Percentiles rank a stretch among this genome's conserved stretches.
Conservation (phyloP, 352 stramenopile species). For the Globisporangium alternatum region DNA sequence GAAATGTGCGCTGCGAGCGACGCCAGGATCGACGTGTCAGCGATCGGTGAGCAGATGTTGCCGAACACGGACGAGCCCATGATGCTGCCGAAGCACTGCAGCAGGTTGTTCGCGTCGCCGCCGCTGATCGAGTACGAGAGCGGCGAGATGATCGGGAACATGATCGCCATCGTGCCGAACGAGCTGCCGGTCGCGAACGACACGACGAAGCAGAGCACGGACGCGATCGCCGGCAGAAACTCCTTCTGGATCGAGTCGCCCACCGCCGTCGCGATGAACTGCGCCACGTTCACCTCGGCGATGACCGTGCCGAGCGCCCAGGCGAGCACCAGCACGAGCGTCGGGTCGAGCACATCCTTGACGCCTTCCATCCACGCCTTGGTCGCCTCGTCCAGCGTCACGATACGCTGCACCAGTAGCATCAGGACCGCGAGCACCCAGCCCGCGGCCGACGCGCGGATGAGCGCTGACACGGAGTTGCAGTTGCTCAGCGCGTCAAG, state of each 20-base stretch:
- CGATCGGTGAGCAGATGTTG: constrained; percentile 90
- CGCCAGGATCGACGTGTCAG: constrained; percentile 91
- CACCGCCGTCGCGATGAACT: constrained; percentile 78
- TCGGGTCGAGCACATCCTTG: constrained; percentile 90
- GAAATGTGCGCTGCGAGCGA: constrained; percentile 74
- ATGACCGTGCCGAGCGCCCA: constrained; percentile 89
- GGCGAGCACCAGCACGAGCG: constrained; percentile 86
- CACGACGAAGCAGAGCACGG: constrained; percentile 85
- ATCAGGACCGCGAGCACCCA: constrained; percentile 73
- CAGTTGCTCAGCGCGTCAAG: constrained; percentile 78
- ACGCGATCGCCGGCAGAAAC: constrained; percentile 78
- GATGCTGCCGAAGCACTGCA: constrained; percentile 87
- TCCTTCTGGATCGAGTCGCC: constrained; percentile 71
- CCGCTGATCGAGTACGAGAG: constrained; percentile 82
- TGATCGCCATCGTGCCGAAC: constrained; percentile 92
- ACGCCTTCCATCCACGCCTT: constrained; percentile 90
- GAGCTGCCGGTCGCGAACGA: constrained; percentile 89
- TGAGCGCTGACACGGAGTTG: constrained; percentile 73
- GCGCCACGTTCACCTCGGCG: constrained; percentile 78
- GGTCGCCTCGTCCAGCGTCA: constrained; percentile 84
- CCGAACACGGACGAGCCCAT: constrained; percentile 85
- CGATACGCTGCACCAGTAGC: constrained; percentile 78
- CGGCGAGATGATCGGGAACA: constrained; percentile 90
- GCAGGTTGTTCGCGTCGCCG: constrained; percentile 77
- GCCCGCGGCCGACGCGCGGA: constrained; percentile 70